Conservation (phyloP, 108 stramenopile genomes). For the Skeletonema menzelii region DNA sequence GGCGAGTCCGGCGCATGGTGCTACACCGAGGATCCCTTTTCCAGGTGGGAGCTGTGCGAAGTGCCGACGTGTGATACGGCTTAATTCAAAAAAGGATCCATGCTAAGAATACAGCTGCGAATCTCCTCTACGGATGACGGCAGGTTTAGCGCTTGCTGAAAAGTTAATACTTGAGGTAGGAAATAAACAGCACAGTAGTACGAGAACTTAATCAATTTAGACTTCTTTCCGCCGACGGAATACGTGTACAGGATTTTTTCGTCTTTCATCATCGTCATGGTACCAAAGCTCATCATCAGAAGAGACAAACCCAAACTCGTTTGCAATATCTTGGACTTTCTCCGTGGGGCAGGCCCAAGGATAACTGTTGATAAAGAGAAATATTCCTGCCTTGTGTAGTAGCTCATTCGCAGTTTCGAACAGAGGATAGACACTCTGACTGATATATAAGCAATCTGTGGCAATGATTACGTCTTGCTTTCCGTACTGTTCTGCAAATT, state of each 20-base stretch:
- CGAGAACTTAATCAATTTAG: background rate
- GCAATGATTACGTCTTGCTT: background rate
- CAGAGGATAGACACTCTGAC: background rate
- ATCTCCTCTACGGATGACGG: too few species aligned
- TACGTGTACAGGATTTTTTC: background rate
- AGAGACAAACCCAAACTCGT: background rate
- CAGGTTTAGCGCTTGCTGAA: too few species aligned
- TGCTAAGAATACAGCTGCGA: too few species aligned
- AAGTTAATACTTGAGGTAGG: too few species aligned
- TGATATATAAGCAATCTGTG: background rate
- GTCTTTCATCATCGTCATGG: background rate
- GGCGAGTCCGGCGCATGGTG: constrained; percentile 24
- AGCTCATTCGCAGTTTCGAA: background rate
- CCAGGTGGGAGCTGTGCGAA: background rate
- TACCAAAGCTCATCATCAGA: background rate
- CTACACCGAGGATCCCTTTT: constrained; percentile 4
- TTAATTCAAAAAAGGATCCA: background rate
- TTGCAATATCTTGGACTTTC: background rate
- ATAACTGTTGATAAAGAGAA: background rate
- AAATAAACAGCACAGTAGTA: background rate
- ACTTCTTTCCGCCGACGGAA: background rate
- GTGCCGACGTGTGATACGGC: background rate
- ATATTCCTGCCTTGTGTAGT: background rate
- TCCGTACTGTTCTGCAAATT: background rate
- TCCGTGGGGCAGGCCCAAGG: background rate